Evolutionary conservation across 805 yeast genomes (phyloP), one percentile per base, ranked within the genome.

Genomic region (Zygosaccharomyces kombuchaensis): DNA sequence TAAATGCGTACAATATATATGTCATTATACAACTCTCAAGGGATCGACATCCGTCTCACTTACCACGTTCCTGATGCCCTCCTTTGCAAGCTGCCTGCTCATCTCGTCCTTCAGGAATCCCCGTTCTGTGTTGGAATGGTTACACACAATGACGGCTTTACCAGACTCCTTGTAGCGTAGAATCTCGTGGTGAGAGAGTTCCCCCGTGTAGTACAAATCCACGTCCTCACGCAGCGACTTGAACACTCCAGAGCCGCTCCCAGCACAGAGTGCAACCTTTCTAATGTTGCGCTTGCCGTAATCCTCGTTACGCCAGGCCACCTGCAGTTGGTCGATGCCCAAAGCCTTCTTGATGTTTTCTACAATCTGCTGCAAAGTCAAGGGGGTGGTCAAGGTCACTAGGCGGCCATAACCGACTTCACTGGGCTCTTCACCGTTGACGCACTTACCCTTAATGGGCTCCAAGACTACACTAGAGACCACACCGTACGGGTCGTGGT

Each of bases 41-140:
- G 96, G 96, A 58, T 87, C 96, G 36, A 55, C 62, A 60, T 88
- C 96, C 1, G 67, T 61, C 40, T 65, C 54, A 55, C 89, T 77
- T 34, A 84, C 70, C 1, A 52, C 51, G n/a, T 82, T 68, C 1
- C 67, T 71, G 16, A 75, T 71, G 6, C 66, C 70, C 53, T 77
- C 82, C 2, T 52, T 44, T 21, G 44, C 47, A 46, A 87, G 70
- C 34, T 45, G 40, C 58, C 78, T 81, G 19, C 62, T 47, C 62
- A 76, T 73, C 55, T 87, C 70, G 1, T 68, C 73, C 19, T 58
- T 53, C 51, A 93, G 69, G 59, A 82, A 93, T 0, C 95, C 96
- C 46, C 99, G 73, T 66, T 93, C 99, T 0, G 96, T 87, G 62
- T 91, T 91, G 14, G 95, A 78, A 59, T 93, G 99, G 57, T 91